Base-by-base conservation (phyloP, 768 basidiomycete genomes). In the Naganishia kalamii region DNA sequence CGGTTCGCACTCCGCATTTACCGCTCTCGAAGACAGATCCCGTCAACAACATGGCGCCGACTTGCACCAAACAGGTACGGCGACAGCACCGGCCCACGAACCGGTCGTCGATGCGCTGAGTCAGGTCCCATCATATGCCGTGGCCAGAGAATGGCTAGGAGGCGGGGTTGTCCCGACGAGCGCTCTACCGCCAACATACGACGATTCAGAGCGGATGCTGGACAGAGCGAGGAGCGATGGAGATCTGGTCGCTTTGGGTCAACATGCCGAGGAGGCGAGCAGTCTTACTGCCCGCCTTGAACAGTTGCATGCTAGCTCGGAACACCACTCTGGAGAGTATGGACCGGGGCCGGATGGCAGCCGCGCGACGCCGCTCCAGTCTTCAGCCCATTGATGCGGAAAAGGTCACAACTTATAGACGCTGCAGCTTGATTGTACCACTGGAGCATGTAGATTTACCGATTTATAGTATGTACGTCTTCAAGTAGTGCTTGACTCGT, bases 71-170 rank as follows among this genome's bases (percentile, higher is more conserved):
- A 25, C 17, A 25, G 40, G 32, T 11, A 30, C 25, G 11, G 52
- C 57, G 41, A 61, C 63, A 50, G 35, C 61, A 43, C 43, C 52
- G 43, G 37, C 43, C 41, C 33, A 46, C 37, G 64, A 62, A 8
- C 65, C 71, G 1, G 68, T 68, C 3, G 63, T 72, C 57, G 74
- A 78, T 33, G 74, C 86, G 85, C 71, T 88, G 83, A 69, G 85
- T 83, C 80, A 89, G 61, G 81, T 96, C 19, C 94, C 94, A 1
- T 85, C 89, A 69, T 98, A 98, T 77, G 83, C 83, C 21, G 83
- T 89, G 49, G 90, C 93, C 2, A 85, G 87, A 67, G 92, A 92
- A 6, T 94, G 93, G 78, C 82, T 93, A 29, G 92, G 92, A 7
- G 84, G 83, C 4, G 92, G 92, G 5, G 87, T 93, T n/a, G 86